These are phyloP conservation scores for Russula emetica DNA, from an alignment of 768 basidiomycete species.

Conservation along the genomic window DNA sequence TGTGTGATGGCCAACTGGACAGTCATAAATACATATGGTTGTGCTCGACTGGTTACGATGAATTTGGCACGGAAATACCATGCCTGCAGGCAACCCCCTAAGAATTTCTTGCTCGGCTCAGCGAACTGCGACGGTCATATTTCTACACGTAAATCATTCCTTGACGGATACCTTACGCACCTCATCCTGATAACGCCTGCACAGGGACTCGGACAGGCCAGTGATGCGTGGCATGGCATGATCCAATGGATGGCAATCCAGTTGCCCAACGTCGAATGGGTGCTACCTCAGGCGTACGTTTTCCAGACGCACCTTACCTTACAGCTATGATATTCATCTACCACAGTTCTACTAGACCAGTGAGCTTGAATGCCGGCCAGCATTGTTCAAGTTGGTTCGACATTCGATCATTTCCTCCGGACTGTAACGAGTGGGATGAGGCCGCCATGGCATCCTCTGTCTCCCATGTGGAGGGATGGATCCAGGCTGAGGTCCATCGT, in stretches of 20 bases:
- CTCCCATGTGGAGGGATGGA: slow-evolving; percentile 37
- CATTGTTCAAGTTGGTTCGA: slow-evolving; percentile 44
- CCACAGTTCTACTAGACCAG: slow-evolving; percentile 33
- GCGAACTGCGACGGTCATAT: slow-evolving; percentile 33
- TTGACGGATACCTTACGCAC: not conserved
- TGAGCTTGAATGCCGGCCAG: slow-evolving; percentile 33
- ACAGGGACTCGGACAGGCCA: slow-evolving; percentile 42
- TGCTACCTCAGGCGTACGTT: slow-evolving; percentile 43
- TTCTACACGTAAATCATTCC: slow-evolving; percentile 31
- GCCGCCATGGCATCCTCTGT: slow-evolving; percentile 36
- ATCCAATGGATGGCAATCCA: slow-evolving; percentile 36
- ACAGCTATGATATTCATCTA: not conserved
- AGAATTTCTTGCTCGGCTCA: slow-evolving; percentile 22
- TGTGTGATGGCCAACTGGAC: not conserved
- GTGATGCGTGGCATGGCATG: slow-evolving; percentile 37
- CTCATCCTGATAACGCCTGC: not conserved
- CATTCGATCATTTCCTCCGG: slow-evolving; percentile 38
- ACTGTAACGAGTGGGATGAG: slow-evolving; percentile 38
- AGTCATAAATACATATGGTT: slow-evolving; percentile 3
- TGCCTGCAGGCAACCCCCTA: slow-evolving; percentile 3
- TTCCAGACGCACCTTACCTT: not conserved
- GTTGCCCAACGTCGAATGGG: slow-evolving; percentile 42
- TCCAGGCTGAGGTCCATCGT: slow-evolving; percentile 38
- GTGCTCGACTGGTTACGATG: not conserved
- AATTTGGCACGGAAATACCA: not conserved